Percentiles rank a stretch among this genome's conserved stretches.
Evolutionary conservation across 2,329 filamentous ascomycete genomes (phyloP).

Genomic region (Triangularia verruculosa): DNA sequence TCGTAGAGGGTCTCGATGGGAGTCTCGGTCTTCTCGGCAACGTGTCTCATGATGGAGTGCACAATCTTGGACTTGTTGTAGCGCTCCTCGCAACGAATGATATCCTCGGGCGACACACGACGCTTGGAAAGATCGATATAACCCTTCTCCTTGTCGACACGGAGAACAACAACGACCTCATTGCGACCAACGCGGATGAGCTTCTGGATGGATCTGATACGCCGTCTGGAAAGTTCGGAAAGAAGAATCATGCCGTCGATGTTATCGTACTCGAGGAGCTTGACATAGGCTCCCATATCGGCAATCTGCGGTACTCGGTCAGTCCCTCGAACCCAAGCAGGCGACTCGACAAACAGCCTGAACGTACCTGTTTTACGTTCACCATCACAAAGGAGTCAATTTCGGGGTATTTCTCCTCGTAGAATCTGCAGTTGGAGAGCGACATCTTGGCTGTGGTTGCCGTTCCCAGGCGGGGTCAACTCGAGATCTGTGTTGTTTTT

Average conservation of each 20-base stretch:
- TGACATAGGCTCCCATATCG: constrained; percentile 99
- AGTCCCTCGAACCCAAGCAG: constrained; percentile 5
- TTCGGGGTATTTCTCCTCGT: constrained; percentile 73
- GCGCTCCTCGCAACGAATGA: constrained; percentile 96
- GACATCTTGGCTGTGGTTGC: constrained; percentile 36
- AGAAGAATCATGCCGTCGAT: constrained; percentile 99
- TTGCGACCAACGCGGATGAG: constrained; percentile 97
- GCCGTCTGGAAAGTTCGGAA: constrained; percentile 93
- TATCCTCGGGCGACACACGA: constrained; percentile 94
- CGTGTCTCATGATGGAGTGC: constrained; percentile 97
- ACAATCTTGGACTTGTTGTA: constrained; percentile 99
- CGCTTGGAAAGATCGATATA: constrained; percentile 99
- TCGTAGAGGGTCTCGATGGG: constrained; percentile 96
- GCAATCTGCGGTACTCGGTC: constrained; percentile 65
- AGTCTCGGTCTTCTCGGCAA: constrained; percentile 91
- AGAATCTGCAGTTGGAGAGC: constrained; percentile 39
- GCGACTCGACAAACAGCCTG: background rate
- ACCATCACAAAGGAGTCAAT: constrained; percentile 99
- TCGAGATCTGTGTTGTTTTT: constrained; percentile 15
- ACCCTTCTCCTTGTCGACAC: constrained; percentile 98
- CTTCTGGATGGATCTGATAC: constrained; percentile 98
- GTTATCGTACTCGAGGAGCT: constrained; percentile 99
- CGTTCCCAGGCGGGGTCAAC: constrained; percentile 26
- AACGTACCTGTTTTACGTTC: constrained; percentile 89
- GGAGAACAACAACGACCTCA: constrained; percentile 95